These are phyloP conservation scores for Hemerocallis citrina DNA, from an alignment of 106 monocot species.

Conservation along the genomic window DNA sequence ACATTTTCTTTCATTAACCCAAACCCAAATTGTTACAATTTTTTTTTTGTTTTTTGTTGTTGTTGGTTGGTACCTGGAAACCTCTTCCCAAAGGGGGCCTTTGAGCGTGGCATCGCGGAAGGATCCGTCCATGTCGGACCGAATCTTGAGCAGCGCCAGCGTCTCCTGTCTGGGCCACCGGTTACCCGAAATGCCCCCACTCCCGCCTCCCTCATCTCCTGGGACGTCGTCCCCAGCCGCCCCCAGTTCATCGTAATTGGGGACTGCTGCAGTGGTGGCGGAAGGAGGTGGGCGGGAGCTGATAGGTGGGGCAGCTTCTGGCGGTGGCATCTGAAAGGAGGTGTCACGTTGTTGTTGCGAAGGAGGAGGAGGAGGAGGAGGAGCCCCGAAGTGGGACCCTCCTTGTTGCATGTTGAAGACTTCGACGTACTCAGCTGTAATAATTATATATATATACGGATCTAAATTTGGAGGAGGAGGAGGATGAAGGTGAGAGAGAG, in stretches of 20 bases:
- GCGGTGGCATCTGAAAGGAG: background rate
- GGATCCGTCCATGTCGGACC: slow-evolving; percentile 85
- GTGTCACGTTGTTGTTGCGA: slow-evolving; percentile 2
- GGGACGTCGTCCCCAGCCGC: slow-evolving; percentile 10
- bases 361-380: slow-evolving; percentile 32
- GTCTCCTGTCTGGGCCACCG: slow-evolving; percentile 97
- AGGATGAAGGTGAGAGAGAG: background rate
- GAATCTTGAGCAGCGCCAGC: slow-evolving; percentile 79
- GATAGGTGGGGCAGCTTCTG: slow-evolving; percentile 5
- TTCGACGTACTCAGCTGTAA: no score
- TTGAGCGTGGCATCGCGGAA: slow-evolving; percentile 88
- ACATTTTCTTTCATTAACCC: background rate
- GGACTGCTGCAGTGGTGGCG: slow-evolving; percentile 5
- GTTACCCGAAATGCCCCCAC: slow-evolving; percentile 32
- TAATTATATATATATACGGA: no score
- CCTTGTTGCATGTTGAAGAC: slow-evolving; percentile 29
- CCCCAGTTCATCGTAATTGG: slow-evolving; percentile 37
- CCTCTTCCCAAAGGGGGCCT: slow-evolving; percentile 82
- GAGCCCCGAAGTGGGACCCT: slow-evolving; percentile 46
- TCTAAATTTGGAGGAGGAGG: background rate
- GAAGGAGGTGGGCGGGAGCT: slow-evolving; percentile 34
- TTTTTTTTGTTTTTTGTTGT: no score
- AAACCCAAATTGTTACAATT: no score
- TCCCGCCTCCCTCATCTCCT: slow-evolving; percentile 31
- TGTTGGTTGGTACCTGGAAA: slow-evolving; percentile 95